These are phyloP conservation scores for Umbelopsis isabellina DNA, from an alignment of 192 early-diverging fungal species.

Conservation along the genomic window DNA sequence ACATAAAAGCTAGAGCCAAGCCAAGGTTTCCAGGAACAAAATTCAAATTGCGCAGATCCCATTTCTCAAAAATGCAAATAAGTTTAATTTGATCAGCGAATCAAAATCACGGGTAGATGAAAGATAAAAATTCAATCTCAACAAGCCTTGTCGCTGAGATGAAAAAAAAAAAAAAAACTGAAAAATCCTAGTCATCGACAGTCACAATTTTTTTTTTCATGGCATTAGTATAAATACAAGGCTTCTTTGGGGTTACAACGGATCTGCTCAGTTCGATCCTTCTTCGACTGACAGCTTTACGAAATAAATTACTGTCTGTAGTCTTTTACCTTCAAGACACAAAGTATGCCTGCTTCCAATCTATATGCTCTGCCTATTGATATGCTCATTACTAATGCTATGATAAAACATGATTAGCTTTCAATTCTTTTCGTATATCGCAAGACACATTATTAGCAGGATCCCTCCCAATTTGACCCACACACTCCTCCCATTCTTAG, in stretches of 20 bases:
- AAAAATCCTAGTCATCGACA: conserved; percentile 2
- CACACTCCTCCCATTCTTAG: not conserved
- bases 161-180: not conserved
- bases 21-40: not conserved
- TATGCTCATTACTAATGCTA: not conserved
- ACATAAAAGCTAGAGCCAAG: not conserved
- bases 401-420: not conserved
- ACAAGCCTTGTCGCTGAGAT: not conserved
- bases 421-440: not conserved
- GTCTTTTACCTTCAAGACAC: conserved; percentile 16
- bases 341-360: conserved; percentile 17
- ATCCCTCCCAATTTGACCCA: not conserved
- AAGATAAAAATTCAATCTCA: too few relatives aligned
- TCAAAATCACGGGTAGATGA: too few relatives aligned
- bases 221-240: conserved; percentile 11
- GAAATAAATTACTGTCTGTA: conserved; percentile 20
- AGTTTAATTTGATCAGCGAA: too few relatives aligned
- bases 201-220: conserved; percentile 21
- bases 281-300: conserved; percentile 28
- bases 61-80: too few relatives aligned
- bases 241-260: conserved; percentile 9
- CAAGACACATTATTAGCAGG: conserved; percentile 1
- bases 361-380: not conserved
- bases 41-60: not conserved
- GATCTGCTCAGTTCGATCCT: conserved; percentile 30